These are phyloP conservation scores for Beauveria brongniartii DNA, from an alignment of 2,329 filamentous ascomycete genomes.

Conservation along the genomic window DNA sequence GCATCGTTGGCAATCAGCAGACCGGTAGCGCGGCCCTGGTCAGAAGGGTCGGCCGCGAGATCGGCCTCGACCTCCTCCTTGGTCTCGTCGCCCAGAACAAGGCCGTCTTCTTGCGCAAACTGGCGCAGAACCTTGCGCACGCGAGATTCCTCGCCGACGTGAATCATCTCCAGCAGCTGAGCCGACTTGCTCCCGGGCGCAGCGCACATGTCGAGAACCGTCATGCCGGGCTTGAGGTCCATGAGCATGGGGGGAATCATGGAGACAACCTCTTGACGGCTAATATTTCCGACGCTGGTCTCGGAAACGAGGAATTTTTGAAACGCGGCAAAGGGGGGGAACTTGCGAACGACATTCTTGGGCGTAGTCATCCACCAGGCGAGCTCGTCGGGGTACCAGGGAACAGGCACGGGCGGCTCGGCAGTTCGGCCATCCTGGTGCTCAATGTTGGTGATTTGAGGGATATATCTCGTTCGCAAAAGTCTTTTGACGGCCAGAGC, in stretches of 20 bases:
- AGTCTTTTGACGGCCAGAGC: slow-evolving; percentile 87
- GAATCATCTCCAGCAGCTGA: slow-evolving; percentile 90
- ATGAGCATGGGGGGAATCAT: slow-evolving; percentile 97
- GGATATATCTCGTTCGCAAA: slow-evolving; percentile 81
- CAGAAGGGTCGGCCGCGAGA: slow-evolving; percentile 52
- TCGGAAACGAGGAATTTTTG: slow-evolving; percentile 97
- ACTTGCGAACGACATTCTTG: slow-evolving; percentile 90
- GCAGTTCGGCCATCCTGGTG: slow-evolving; percentile 75
- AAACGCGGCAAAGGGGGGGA: slow-evolving; percentile 88
- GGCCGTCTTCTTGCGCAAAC: slow-evolving; percentile 53
- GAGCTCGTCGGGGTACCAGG: slow-evolving; percentile 90
- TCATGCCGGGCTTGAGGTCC: slow-evolving; percentile 85
- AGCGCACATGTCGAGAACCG: slow-evolving; percentile 90
- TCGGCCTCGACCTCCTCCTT: slow-evolving; percentile 41
- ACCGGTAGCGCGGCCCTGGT: slow-evolving; percentile 83
- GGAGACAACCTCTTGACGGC: slow-evolving; percentile 92
- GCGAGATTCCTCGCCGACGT: slow-evolving; percentile 82
- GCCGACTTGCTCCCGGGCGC: slow-evolving; percentile 96
- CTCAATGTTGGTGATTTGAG: slow-evolving; percentile 77
- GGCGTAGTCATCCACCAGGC: slow-evolving; percentile 98
- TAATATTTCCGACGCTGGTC: slow-evolving; percentile 95
- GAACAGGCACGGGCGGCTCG: slow-evolving; percentile 70
- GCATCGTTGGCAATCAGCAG: slow-evolving; percentile 91
- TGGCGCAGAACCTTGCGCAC: slow-evolving; percentile 63
- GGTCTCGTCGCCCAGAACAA: slow-evolving; percentile 40